These are phyloP conservation scores for Achaetomiella virescens DNA, from an alignment of 495 filamentous ascomycete species.

Conservation along the genomic window DNA sequence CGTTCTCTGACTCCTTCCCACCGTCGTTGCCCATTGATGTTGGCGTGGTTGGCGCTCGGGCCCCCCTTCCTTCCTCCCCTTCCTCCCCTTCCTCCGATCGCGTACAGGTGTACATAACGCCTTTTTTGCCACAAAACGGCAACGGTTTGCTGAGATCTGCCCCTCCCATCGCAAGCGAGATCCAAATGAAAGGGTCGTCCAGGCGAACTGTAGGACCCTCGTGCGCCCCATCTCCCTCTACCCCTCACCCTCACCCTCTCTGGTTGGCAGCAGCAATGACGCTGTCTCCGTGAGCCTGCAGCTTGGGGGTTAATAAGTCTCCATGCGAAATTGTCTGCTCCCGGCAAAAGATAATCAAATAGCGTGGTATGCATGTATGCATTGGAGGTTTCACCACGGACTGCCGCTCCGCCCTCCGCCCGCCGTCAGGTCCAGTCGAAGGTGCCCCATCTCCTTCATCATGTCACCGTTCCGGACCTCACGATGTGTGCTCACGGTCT, in stretches of 20 bases:
- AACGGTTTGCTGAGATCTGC: conserved; percentile 6
- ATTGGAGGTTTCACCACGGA: not conserved
- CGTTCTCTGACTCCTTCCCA: not conserved
- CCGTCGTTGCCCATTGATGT: not conserved
- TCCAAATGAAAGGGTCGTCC: not conserved
- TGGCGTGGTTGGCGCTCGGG: no score
- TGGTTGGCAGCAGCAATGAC: not conserved
- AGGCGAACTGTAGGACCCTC: not conserved
- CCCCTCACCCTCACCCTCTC: no score
- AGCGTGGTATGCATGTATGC: not conserved
- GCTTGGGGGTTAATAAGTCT: not conserved
- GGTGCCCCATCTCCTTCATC: no score
- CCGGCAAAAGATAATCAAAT: not conserved
- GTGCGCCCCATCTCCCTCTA: no score
- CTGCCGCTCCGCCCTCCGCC: no score
- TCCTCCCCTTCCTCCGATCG: no score
- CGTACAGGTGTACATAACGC: not conserved
- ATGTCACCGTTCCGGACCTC: no score
- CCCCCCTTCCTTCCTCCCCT: no score
- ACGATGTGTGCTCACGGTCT: not conserved
- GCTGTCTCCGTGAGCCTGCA: not conserved
- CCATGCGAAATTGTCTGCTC: not conserved
- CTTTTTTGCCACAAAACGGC: conserved; percentile 1
- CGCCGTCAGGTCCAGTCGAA: no score
- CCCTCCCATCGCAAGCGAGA: conserved; percentile 1